Evolutionary conservation across 139 green algal species (phyloP).

Genomic region (Deuterostichococcus epilithicus): DNA sequence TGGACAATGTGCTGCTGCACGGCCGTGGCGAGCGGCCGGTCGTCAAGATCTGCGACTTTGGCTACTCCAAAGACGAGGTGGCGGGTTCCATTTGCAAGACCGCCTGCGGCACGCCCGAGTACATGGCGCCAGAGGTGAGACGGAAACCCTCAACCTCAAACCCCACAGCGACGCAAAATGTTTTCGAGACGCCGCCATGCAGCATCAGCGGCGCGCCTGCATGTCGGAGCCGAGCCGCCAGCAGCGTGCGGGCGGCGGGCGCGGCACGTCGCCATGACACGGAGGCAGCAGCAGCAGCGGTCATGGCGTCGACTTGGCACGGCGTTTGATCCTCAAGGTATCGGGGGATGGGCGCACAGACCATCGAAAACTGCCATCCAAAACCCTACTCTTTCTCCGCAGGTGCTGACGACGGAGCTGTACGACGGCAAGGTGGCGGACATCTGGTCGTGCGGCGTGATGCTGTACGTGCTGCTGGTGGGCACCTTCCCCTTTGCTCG

Average conservation of each 20-base stretch:
- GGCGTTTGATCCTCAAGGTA: too few species aligned
- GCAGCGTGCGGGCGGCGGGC: too few species aligned
- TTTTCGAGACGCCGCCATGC: slow-evolving; percentile 92
- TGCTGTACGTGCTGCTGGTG: slow-evolving; percentile 93
- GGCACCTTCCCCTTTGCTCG: slow-evolving; percentile 36
- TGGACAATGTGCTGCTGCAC: slow-evolving; percentile 95
- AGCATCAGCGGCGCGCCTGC: too few species aligned
- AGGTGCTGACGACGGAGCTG: slow-evolving; percentile 10
- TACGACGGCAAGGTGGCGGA: slow-evolving; percentile 90
- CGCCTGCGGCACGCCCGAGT: slow-evolving; percentile 26
- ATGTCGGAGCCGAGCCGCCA: too few species aligned
- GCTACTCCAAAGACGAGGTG: slow-evolving; percentile 66
- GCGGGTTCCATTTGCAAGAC: too few species aligned
- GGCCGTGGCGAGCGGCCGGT: slow-evolving; percentile 32
- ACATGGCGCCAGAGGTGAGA: slow-evolving; percentile 19
- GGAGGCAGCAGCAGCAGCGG: too few species aligned
- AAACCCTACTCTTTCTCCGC: slow-evolving; percentile 63
- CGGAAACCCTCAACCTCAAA: slow-evolving; percentile 28
- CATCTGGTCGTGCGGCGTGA: slow-evolving; percentile 94
- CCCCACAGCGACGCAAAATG: slow-evolving; percentile 62
- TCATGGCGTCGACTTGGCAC: too few species aligned
- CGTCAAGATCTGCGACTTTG: slow-evolving; percentile 55
- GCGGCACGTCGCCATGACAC: slow-evolving; percentile 87
- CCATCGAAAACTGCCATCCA: too few species aligned
- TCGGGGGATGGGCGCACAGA: too few species aligned